Evolutionary conservation across 2,329 filamentous ascomycete genomes (phyloP).

Genomic region (Nothomitra cinnamomea): DNA sequence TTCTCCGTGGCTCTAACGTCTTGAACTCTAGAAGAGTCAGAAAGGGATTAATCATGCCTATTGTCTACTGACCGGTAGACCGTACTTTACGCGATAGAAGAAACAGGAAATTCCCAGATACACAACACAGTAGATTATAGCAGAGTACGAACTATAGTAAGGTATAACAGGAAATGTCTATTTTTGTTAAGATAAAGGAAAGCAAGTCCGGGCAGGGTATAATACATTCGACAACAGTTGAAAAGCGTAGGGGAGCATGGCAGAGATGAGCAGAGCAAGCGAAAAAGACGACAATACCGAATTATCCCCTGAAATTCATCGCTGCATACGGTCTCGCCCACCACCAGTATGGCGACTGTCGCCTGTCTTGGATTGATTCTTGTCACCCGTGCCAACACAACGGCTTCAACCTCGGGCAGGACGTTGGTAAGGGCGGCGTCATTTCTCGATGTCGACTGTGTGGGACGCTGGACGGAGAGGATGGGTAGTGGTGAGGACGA

Average conservation of each 20-base stretch:
- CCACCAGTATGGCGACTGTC: slow-evolving; percentile 69
- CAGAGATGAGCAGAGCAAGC: too few relatives aligned
- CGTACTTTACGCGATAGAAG: too few relatives aligned
- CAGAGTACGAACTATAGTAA: too few relatives aligned
- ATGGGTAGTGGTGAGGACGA: slow-evolving; percentile 13
- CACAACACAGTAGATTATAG: too few relatives aligned
- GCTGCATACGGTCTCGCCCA: slow-evolving; percentile 53
- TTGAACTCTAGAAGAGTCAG: slow-evolving; percentile 34
- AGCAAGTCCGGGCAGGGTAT: too few relatives aligned
- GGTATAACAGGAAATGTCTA: too few relatives aligned
- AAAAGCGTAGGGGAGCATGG: too few relatives aligned
- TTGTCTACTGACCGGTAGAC: too few relatives aligned
- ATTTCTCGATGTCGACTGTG: slow-evolving; percentile 22
- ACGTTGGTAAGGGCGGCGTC: slow-evolving; percentile 44
- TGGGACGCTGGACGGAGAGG: slow-evolving; percentile 38
- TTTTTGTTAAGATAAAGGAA: too few relatives aligned
- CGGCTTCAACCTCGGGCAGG: slow-evolving; percentile 63
- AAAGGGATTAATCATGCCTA: too few relatives aligned
- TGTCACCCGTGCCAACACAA: slow-evolving; percentile 71
- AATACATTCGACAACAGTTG: too few relatives aligned
- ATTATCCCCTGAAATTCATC: slow-evolving; percentile 78
- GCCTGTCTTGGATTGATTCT: slow-evolving; percentile 75
- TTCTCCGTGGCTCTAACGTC: slow-evolving; percentile 93
- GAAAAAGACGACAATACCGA: slow-evolving; percentile 21
- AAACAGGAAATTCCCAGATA: too few relatives aligned